Conservation (phyloP, 176 grass and related monocot species). For the Zizania latifolia region DNA sequence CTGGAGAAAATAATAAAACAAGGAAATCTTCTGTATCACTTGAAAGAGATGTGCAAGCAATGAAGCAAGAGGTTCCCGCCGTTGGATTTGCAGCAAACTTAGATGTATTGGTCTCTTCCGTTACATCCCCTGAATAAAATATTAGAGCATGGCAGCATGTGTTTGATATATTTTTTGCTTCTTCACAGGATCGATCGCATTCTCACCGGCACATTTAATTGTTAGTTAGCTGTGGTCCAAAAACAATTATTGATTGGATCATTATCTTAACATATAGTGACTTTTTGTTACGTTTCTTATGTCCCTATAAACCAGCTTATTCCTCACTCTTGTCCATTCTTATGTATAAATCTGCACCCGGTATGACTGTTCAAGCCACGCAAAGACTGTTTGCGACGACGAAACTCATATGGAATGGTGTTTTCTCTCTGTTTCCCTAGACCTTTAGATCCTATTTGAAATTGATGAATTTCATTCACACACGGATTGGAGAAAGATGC, state of each 20-base stretch:
- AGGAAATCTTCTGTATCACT: too few relatives aligned
- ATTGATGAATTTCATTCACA: too few relatives aligned
- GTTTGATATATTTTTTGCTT: background rate
- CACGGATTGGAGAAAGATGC: too few relatives aligned
- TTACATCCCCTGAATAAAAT: background rate
- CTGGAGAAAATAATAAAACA: too few relatives aligned
- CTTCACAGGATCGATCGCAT: background rate
- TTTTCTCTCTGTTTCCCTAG: too few relatives aligned
- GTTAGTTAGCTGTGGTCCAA: background rate
- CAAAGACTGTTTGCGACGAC: background rate
- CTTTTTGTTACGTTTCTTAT: background rate
- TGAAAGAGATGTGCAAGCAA: too few relatives aligned
- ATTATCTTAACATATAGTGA: background rate
- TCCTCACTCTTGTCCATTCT: background rate
- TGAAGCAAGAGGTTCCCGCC: too few relatives aligned
- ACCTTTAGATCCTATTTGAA: too few relatives aligned
- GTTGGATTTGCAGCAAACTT: background rate
- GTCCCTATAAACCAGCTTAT: too few relatives aligned
- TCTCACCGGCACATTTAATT: background rate
- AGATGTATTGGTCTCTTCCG: background rate
- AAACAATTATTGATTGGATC: background rate
- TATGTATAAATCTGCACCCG: too few relatives aligned
- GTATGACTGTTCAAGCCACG: too few relatives aligned
- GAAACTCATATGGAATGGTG: too few relatives aligned
- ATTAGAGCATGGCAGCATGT: slow-evolving; percentile 14